Evolutionary conservation across 2,329 filamentous ascomycete genomes (phyloP), one percentile per base, ranked within the genome.

Genomic region (Cladophialophora yegresii): DNA sequence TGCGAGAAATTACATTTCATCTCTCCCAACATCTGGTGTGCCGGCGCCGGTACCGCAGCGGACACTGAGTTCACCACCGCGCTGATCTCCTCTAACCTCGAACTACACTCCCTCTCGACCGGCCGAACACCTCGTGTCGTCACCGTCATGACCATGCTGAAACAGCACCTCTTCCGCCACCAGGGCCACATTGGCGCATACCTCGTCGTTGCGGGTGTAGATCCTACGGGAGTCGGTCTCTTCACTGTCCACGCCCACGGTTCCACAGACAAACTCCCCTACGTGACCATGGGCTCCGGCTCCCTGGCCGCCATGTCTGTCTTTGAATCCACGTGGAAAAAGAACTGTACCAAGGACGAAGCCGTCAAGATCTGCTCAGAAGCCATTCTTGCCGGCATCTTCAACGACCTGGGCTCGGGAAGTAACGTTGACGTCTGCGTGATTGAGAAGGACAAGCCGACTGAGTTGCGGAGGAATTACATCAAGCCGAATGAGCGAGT

Each of bases 1-100:
- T 98, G 95, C 84, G 93, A 99, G 83, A 99, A 99, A 84, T 88
- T 99, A 70, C 95, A 99, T 83, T 99, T 96, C 84, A 99, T 99
- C 78, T 85, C 95, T 50, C 93, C 95, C 65, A 92, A 97, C 80
- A 99, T 99, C 80, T 99, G 95, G 95, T 99, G 95, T 81, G 95
- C 95, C 9, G 95, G 95, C 72, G 96, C 95, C 72, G 95, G 96
- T 79, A 99, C 95, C 58, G 95, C 95, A 67, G 95, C 95, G 74
- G 95, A 99, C 79, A 98, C 93, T 71, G 95, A 99, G 83, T 99
- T 99, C 84, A 99, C 95, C 72, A 99, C 95, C 65, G 90, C 93
- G 76, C 88, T 99, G 79, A 96, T 98, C 83, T 97, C 93, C 75
- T 99, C 95, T 70, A 95, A 98, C 82, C 89, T 99, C 77, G 95